Evolutionary conservation across 768 basidiomycete species (phyloP).

Genomic region (Pleurotus cornucopiae): DNA sequence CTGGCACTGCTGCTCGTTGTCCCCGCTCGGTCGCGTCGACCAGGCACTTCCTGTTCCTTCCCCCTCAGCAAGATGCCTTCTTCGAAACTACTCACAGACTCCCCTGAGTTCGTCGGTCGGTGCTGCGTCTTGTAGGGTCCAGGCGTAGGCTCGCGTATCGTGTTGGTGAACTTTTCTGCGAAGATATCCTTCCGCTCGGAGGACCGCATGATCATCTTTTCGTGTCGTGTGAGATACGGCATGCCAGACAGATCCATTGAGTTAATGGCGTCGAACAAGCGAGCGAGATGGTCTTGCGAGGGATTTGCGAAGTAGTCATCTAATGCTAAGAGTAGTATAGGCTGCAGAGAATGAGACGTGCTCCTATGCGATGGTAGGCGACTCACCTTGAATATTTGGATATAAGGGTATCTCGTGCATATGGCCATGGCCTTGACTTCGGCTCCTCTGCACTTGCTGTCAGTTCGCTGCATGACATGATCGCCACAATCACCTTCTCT

Average conservation of each 20-base stretch:
- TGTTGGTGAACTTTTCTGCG: slow-evolving; percentile 66
- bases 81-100: slow-evolving; percentile 68
- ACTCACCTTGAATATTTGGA: slow-evolving; percentile 90
- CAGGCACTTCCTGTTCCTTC: slow-evolving; percentile 9
- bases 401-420: slow-evolving; percentile 89
- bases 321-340: slow-evolving; percentile 87
- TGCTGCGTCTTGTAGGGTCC: slow-evolving; percentile 23
- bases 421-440: slow-evolving; percentile 94
- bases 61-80: slow-evolving; percentile 51
- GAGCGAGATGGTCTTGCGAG: slow-evolving; percentile 84
- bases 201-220: slow-evolving; percentile 85
- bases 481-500: slow-evolving; percentile 54
- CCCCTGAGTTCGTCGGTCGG: slow-evolving; percentile 50
- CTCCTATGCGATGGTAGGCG: neutral
- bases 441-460: slow-evolving; percentile 61
- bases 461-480: slow-evolving; percentile 1
- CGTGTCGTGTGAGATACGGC: slow-evolving; percentile 72
- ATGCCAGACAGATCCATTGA: slow-evolving; percentile 81
- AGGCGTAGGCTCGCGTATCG: slow-evolving; percentile 22
- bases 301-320: slow-evolving; percentile 93
- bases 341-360: slow-evolving; percentile 41
- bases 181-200: slow-evolving; percentile 93
- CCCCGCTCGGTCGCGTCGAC: slow-evolving; percentile 25
- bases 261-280: slow-evolving; percentile 91
- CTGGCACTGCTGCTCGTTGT: slow-evolving; percentile 33